Evolutionary conservation across 1,139 yeast genomes (phyloP), one percentile per base, ranked within the genome.

Genomic region (Magnusiomyces magnusii): DNA sequence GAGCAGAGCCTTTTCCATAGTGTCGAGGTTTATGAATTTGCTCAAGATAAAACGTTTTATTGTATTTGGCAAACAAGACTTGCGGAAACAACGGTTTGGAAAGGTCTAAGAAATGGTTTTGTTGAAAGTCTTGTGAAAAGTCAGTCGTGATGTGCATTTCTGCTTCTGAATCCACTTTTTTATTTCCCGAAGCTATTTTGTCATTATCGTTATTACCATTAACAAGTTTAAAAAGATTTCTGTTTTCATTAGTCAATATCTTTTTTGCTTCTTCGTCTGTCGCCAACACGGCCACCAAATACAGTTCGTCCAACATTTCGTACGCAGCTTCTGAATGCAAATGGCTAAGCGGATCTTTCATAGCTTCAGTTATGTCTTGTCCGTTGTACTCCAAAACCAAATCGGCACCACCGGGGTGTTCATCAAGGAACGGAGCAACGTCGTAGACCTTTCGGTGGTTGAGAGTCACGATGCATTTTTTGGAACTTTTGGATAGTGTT

Each of bases 11-110:
- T 67, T 85, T 80, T 64, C 90, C 90, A 68, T 85, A 86, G 74
- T 93, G 99, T 70, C 99, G 85, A 58, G 99, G 99, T 73, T 97
- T 84, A 74, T 93, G 99, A 53, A 93, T 95, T 75, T 93, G 98
- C 71, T 91, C 97, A 69, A 93, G 79, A 73, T 93, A 93, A 69
- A 93, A 93, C 55, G 88, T 95, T 72, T 89, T 92, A 53, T 87
- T 69, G 77, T 90, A 93, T 53, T 81, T 79, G 51, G 91, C 84
- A 62, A 80, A 78, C 62, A 89, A 74, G 57, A 93, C 88, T 76
- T 93, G 99, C 74, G 81, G 71, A 58, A 93, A 76, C 67, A 93
- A 77, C 1, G 99, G 96, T 71, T 83, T 84, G 68, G 80, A 83
- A 69, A 93, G 81, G 71, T 93, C 98, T 68, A 93, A 78, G 71